Base-by-base conservation (phyloP, 2,329 filamentous ascomycete genomes). In the Aspergillus fumigatus region DNA sequence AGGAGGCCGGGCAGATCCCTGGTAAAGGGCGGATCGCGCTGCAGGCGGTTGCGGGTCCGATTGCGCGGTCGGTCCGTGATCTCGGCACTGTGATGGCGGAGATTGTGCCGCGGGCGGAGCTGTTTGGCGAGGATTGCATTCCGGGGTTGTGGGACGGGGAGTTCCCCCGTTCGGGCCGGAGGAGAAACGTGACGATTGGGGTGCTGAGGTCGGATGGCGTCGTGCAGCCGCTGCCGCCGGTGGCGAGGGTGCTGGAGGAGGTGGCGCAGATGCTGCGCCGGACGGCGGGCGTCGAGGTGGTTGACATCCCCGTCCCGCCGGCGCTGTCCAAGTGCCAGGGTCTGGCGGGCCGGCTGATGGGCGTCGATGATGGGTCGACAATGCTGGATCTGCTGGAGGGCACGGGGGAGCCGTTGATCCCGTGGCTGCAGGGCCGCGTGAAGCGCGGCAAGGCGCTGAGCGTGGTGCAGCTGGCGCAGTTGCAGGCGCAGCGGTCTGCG, bases 301-400 rank as follows among this genome's bases (percentile, higher is more conserved):
- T 88, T 0, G 82, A 87, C 17, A 75, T 88, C 50, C 76, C 82
- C 10, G 77, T 83, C 5, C 79, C 81, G 0, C 65, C 73, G 0
- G 72, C 80, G 3, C 79, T 87, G 53, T 77, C 78, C 3, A 79
- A 82, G 63, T 82, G 80, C 52, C 81, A 86, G 56, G 79, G 76
- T 2, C 74, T 85, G 8, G 81, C 82, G 40, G 84, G 84, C 56
- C 78, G 78, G 17, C 72, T 88, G 52, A 83, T 87, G 70, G 79
- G 79, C 25, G 73, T 84, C 10, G 83, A 87, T 63, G 85, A 84
- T 11, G 79, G 74, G 1, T 78, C 79, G 9, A 65, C 67, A 48
- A 83, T 85, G 75, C 79, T 85, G 53, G 79, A 85, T 65, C 72
- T 84, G 5, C 72, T 88, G 25, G 81, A 84, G 52, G 68, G 74